Base-by-base conservation (phyloP, 2,329 filamentous ascomycete species). In the Hymenoscyphus linearis region DNA sequence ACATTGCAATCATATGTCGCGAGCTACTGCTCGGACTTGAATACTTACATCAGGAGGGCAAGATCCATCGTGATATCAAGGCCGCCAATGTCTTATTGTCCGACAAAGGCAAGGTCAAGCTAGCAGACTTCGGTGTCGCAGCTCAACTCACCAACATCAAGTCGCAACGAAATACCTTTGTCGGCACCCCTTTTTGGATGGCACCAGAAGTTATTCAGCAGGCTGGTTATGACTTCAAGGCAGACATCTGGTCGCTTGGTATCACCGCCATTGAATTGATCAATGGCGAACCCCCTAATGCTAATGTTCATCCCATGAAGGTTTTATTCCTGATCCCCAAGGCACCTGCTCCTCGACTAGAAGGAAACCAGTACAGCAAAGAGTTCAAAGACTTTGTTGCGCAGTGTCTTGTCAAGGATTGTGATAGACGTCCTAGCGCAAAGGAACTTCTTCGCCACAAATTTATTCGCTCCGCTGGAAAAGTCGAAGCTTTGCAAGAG, bases 121-220 rank as follows among this genome's bases (percentile, higher is more conserved):
- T 98, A 68, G 93, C 93, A 47, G 93, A 99, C 76, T 99, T 99
- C 73, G 95, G 95, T 62, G 95, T 99, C 50, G 95, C 95, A 7
- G 93, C 95, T 34, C 95, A 99, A 75, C 81, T 99, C 70, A 96
- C 91, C 64, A 96, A 97, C 73, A 96, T 98, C 78, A 97, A 97
- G 76, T 97, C 93, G 2, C 92, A 97, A 75, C 86, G 95, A 59
- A 93, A 98, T 76, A 99, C 95, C 0, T 98, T 99, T 71, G 95
- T 99, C 22, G 95, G 95, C 22, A 98, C 93, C 0, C 95, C 95
- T 0, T 96, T 96, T 73, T 96, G 92, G 92, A 96, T 96, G 92
- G 92, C 92, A 0, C 92, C 92, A 1, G 92, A 96, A 73, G 92
- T 96, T 37, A 96, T 96, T 67, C 88, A 96, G 74, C 91, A 96